phyloP scores from a whole-genome alignment of 345 rosid genomes.

The Streptanthus diversifolius region DNA sequence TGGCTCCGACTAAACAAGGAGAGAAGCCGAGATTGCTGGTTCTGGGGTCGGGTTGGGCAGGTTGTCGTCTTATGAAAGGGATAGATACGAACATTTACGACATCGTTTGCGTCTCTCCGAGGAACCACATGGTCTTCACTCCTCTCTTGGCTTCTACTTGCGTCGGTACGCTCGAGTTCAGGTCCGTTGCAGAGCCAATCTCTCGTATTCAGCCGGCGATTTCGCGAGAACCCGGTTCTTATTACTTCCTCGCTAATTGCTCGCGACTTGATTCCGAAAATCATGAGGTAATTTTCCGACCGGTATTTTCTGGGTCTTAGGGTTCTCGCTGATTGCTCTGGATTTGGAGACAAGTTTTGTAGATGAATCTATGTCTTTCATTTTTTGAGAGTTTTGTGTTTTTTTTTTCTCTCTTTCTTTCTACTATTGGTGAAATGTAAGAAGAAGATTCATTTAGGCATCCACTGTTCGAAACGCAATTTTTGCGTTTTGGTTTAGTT shows the following conservation, averaged over 20 bases:
- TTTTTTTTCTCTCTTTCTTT: too few species aligned
- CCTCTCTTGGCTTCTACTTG: slow-evolving; percentile 93
- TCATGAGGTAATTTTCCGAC: slow-evolving; percentile 53
- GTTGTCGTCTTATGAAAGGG: slow-evolving; percentile 82
- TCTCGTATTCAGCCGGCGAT: slow-evolving; percentile 75
- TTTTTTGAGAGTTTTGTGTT: too few species aligned
- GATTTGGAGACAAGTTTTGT: too few species aligned
- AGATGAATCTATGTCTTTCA: too few species aligned
- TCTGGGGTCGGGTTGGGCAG: slow-evolving; percentile 94
- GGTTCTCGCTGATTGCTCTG: too few species aligned
- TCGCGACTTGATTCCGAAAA: slow-evolving; percentile 53
- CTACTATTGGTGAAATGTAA: not conserved
- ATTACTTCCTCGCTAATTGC: slow-evolving; percentile 86
- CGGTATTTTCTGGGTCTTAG: too few species aligned
- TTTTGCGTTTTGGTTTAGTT: not conserved
- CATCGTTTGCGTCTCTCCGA: slow-evolving; percentile 84
- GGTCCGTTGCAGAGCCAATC: slow-evolving; percentile 88
- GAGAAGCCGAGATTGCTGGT: slow-evolving; percentile 88
- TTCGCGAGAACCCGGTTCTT: slow-evolving; percentile 65
- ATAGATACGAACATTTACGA: slow-evolving; percentile 71
- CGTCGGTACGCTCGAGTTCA: slow-evolving; percentile 91
- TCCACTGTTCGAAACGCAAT: not conserved
- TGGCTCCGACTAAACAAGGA: slow-evolving; percentile 58
- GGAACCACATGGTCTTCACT: slow-evolving; percentile 95
- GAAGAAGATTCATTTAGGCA: not conserved